Evolutionary conservation across 148 eudicot species (phyloP), one percentile per base, ranked within the genome.

Genomic region (Hydrangea macrophylla): DNA sequence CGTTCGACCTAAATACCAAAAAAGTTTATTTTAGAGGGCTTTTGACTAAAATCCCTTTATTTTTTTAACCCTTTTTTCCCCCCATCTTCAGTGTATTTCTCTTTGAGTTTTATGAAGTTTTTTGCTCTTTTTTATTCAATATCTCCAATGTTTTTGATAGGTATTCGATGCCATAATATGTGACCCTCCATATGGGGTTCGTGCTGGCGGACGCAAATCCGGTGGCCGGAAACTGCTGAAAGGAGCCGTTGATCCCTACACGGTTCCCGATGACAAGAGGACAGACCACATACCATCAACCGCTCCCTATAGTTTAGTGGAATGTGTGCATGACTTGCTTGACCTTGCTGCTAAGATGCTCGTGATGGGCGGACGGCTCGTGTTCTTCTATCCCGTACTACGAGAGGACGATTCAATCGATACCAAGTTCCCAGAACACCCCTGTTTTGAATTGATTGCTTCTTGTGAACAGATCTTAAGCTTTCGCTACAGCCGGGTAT

Each of bases 191-290:
- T 94, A 94, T 35, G 99, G 99, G 24, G 99, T 94, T 48, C 96
- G 99, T 67, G 99, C 99, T 32, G 99, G 97, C 3, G 99, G 99
- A 2, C 99, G 99, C 58, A 94, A 94, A 81, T 94, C 99, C 13
- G 99, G 99, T 67, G 99, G 99, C 22, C 78, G 99, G 28, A 94
- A 94, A 76, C 80, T 94, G 58, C 77, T 94, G 64, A 94, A 91
- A 77, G 99, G 99, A 12, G 76, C 68, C 3, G 78, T 85, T 6
- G 90, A 69, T 26, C 93, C 99, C 6, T 94, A 94, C 62, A 94
- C 90, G 0, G 99, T 94, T 50, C 99, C 99, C 0, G 97, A 94
- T 15, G 92, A 89, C 61, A 89, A 87, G 77, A 91, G 97, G 78
- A 87, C 81, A 30, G 90, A 75, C 79, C 99, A 94, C 75, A 94